Percentiles rank a stretch among this genome's conserved stretches.
Evolutionary conservation across 2,329 filamentous ascomycete genomes (phyloP).

Genomic region (Fusarium multiceps): DNA sequence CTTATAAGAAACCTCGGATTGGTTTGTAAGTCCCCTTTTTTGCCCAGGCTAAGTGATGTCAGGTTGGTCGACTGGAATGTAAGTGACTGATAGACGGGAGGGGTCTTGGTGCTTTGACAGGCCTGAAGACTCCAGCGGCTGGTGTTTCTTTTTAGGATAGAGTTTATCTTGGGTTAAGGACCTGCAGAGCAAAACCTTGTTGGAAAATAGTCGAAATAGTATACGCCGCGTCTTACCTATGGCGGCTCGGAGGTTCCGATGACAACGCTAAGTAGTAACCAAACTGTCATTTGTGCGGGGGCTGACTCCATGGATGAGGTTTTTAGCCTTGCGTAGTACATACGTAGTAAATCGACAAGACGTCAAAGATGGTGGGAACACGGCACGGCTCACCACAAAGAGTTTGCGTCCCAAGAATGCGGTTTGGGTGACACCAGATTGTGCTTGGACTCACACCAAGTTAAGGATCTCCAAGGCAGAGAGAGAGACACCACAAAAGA

Average conservation of each 20-base stretch:
- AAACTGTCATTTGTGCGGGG: constrained; percentile 28
- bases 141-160: constrained; percentile 17
- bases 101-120: constrained; percentile 14
- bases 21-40: constrained; percentile 4
- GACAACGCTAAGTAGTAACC: constrained; percentile 13
- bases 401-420: constrained; percentile 33
- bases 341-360: constrained; percentile 3
- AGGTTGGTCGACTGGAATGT: constrained; percentile 33
- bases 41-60: constrained; percentile 17
- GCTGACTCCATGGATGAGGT: background rate
- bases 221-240: constrained; percentile 24
- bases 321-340: constrained; percentile 20
- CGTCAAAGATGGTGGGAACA: constrained; percentile 23
- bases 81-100: constrained; percentile 34
- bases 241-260: constrained; percentile 30
- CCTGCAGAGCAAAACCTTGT: constrained; percentile 27
- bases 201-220: constrained; percentile 9
- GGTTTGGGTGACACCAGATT: constrained; percentile 33
- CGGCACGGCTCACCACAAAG: constrained; percentile 21
- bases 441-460: constrained; percentile 2
- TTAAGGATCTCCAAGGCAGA: background rate
- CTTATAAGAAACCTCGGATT: constrained; percentile 27
- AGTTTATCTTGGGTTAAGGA: constrained; percentile 29
- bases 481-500: constrained; percentile 13
- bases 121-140: background rate